Evolutionary conservation across 73 alveolate genomes (phyloP), one percentile per base, ranked within the genome.

Genomic region (Urostyla sp.): DNA sequence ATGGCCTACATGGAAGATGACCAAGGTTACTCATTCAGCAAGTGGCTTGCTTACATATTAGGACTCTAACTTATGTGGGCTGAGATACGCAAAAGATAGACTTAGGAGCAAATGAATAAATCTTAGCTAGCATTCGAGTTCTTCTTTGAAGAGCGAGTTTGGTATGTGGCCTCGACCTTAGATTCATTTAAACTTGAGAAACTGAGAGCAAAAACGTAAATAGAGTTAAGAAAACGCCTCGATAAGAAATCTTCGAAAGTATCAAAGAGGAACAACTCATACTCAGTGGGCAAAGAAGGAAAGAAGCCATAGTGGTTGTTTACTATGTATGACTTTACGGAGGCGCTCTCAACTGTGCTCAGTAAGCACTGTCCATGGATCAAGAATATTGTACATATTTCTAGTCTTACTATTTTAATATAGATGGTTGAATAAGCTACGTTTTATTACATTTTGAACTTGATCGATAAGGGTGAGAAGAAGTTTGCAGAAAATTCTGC

Each of bases 31-130:
- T 52, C 75, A 21, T 73, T 73, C 40, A 36, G 73, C 23, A 15
- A 73, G 36, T 73, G 85, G 85, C 40, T 73, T 1, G 56, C 85
- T 20, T 52, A 27, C 21, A 23, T 63, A 60, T 63, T 43, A 63
- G 79, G 79, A 21, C 23, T 63, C 23, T 38, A 63, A 38, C 23
- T 63, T 1, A 63, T 63, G 79, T 63, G 79, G 79, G 37, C 79
- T 4, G 79, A 63, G 26, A 3, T 63, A 6, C 37, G 79, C 37
- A 34, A 63, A 63, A 63, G 79, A 63, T n/a, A n/a, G 79, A 63
- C 26, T 38, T 63, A 31, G 60, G 44, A 1, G 20, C 5, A 26
- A n/a, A 63, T 24, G 38, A 43, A 4, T 40, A 63, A 43, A 21
- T 48, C 18, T 43, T 21, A 30, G 79, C 45, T 63, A 20, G 79